Evolutionary conservation across 345 rosid species (phyloP), one percentile per base, ranked within the genome.

Genomic region (Hibiscus syriacus): DNA sequence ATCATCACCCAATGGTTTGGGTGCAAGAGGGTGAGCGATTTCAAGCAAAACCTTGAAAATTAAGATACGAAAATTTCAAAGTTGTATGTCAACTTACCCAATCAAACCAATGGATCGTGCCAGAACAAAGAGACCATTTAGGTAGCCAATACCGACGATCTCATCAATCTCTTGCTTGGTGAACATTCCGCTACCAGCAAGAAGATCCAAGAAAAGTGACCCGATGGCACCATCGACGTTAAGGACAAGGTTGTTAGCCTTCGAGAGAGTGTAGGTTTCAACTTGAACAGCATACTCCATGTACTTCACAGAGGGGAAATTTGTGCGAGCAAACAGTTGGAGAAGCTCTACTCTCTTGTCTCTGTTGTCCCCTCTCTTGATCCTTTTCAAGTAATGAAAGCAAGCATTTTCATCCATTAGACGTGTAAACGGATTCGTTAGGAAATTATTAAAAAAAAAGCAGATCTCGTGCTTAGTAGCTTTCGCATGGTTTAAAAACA

Each of bases 311-410:
- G 97, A 75, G 29, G 97, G 97, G 84, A 94, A 94, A 72, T 89
- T 78, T 3, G 99, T 85, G 70, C 87, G 89, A 4, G 96, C 97
- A 60, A 89, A 89, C 70, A 43, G 76, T 73, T 94, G 99, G 45
- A 91, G 87, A 57, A 89, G 86, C 84, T 89, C 96, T 25, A 94
- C 99, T 81, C 97, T 89, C 78, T 91, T 78, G 80, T 94, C 98
- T 70, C 95, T 86, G 81, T 87, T 94, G 85, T 93, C 98, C 41
- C 96, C 90, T 67, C 97, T 88, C 93, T 90, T 93, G 75, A 93
- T 87, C 90, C 98, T 90, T 69, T 71, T 48, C 27, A 52, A 19
- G 29, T 6, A 70, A 66, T 52, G 14, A 67, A 67, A 55, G n/a
- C 2, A 55, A 10, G 29, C 66, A 66, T 66, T 53, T 55, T 14